Evolutionary conservation across 306 rosid species (phyloP).

Genomic region (Trifolium dubium): DNA sequence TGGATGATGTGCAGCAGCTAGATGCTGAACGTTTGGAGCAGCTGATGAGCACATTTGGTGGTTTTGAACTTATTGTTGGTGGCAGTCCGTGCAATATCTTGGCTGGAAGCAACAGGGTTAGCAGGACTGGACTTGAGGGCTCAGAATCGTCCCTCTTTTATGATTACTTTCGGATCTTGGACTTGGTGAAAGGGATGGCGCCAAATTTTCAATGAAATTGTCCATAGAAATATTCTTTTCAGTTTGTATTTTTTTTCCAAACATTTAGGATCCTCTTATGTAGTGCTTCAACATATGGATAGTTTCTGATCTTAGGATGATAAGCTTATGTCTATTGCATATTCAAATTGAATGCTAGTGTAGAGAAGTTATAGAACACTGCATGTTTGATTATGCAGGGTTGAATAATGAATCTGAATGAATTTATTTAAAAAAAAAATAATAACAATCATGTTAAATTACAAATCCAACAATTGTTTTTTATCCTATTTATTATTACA

Average conservation of each 20-base stretch:
- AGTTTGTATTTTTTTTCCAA: constrained; percentile 11
- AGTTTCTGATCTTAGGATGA: too few relatives aligned
- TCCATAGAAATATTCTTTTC: not conserved
- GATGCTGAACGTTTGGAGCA: constrained; percentile 59
- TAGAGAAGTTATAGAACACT: too few relatives aligned
- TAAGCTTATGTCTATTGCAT: too few relatives aligned
- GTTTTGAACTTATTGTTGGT: constrained; percentile 87
- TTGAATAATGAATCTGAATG: too few relatives aligned
- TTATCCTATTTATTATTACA: too few relatives aligned
- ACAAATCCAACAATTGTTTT: too few relatives aligned
- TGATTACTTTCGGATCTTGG: constrained; percentile 76
- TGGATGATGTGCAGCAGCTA: constrained; percentile 66
- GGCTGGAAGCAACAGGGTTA: constrained; percentile 88
- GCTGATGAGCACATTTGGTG: constrained; percentile 64
- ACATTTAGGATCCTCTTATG: constrained; percentile 26
- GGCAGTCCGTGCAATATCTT: constrained; percentile 97
- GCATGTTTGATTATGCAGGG: too few relatives aligned
- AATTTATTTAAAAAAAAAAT: too few relatives aligned
- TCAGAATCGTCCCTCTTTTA: constrained; percentile 78
- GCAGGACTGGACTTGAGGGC: constrained; percentile 87
- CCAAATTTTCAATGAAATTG: constrained; percentile 40
- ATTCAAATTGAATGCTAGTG: too few relatives aligned
- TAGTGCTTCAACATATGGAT: too few relatives aligned
- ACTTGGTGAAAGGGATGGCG: constrained; percentile 65
- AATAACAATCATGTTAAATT: too few relatives aligned